Evolutionary conservation across 176 grass and related monocot species (phyloP).

Genomic region (Musa beccarii): DNA sequence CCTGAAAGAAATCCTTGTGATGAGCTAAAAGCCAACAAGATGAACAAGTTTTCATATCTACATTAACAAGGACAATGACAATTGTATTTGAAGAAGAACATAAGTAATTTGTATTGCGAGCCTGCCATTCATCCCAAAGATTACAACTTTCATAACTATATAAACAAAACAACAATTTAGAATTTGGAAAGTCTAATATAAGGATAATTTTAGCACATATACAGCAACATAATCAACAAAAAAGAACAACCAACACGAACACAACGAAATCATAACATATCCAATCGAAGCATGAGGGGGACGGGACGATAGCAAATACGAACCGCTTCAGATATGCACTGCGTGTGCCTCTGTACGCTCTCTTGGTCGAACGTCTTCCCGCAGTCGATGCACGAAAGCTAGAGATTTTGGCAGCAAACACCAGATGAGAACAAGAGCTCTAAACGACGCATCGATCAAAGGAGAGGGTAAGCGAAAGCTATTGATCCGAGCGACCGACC

Average conservation of each 20-base stretch:
- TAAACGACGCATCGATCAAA: neutral
- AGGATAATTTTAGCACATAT: neutral
- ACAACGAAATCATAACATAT: too few relatives aligned
- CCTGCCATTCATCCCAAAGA: neutral
- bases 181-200: neutral
- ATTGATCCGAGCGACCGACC: neutral
- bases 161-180: neutral
- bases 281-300: neutral
- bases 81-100: neutral
- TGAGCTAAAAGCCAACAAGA: neutral
- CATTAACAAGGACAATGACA: neutral
- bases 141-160: neutral
- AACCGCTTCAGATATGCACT: slow-evolving; percentile 91
- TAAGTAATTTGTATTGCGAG: neutral
- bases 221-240: neutral
- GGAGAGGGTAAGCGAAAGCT: neutral
- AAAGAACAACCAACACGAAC: neutral
- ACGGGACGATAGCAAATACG: neutral
- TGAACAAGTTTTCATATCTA: neutral
- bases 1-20: slow-evolving; percentile 31
- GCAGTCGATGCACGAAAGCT: slow-evolving; percentile 96
- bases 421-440: neutral
- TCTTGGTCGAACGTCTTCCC: slow-evolving; percentile 57
- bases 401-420: neutral
- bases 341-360: slow-evolving; percentile 66